Percentiles rank a stretch among this genome's conserved stretches.
These are phyloP conservation scores for Pythium volutum DNA, from an alignment of 352 stramenopile species.

Conservation along the genomic window DNA sequence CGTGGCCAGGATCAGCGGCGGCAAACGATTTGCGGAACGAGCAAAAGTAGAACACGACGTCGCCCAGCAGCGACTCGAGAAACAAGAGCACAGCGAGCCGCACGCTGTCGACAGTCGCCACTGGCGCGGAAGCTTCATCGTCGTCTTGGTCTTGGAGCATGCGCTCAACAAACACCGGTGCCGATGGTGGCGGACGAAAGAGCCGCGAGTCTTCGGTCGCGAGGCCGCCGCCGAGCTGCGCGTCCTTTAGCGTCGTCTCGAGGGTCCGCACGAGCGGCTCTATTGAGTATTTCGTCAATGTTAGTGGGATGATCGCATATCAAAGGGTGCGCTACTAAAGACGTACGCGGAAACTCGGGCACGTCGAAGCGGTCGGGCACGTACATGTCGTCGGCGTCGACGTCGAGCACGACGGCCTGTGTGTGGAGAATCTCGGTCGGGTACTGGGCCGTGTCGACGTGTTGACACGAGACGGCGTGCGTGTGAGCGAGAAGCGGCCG, in stretches of 20 bases:
- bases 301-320: no score
- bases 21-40: conserved; percentile 47
- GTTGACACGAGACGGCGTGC: background rate
- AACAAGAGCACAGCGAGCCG: conserved; percentile 53
- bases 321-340: background rate
- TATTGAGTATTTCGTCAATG: conserved; percentile 25
- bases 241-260: conserved; percentile 40
- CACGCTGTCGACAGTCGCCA: conserved; percentile 21
- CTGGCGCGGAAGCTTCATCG: background rate
- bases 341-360: conserved; percentile 58
- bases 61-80: conserved; percentile 59
- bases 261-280: conserved; percentile 51
- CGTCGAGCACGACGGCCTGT: conserved; percentile 50
- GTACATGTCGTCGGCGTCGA: conserved; percentile 72
- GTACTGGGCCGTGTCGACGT: conserved; percentile 24
- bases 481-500: conserved; percentile 9
- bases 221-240: conserved; percentile 36
- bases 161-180: conserved; percentile 26
- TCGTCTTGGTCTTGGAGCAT: conserved; percentile 22
- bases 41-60: conserved; percentile 59
- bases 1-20: background rate
- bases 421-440: conserved; percentile 45
- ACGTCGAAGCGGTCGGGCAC: conserved; percentile 59
- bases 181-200: conserved; percentile 31
- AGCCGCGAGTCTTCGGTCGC: conserved; percentile 45